These are phyloP conservation scores for Myxozyma sirexii DNA, from an alignment of 805 yeast species.

Conservation along the genomic window DNA sequence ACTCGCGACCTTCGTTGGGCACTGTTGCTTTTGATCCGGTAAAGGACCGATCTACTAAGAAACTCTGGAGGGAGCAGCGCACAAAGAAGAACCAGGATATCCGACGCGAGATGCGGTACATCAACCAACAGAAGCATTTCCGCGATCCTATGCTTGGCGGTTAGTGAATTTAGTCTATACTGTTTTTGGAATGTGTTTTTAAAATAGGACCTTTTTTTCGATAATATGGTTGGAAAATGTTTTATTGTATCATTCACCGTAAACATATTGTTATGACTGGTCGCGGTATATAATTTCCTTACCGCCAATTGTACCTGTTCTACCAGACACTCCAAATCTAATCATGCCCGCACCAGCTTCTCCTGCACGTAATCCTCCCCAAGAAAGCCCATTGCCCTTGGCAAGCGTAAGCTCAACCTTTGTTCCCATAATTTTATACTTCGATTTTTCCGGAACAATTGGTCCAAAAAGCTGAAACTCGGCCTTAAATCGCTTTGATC, in stretches of 20 bases:
- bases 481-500: conserved; percentile 32
- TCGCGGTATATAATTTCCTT: conserved; percentile 32
- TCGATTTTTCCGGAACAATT: conserved; percentile 35
- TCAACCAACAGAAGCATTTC: conserved; percentile 83
- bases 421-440: conserved; percentile 35
- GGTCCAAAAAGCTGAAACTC: conserved; percentile 34
- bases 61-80: conserved; percentile 64
- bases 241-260: not conserved
- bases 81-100: conserved; percentile 49
- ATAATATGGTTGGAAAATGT: not conserved
- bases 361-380: conserved; percentile 37
- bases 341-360: conserved; percentile 38
- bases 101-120: conserved; percentile 61
- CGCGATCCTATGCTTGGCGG: conserved; percentile 66
- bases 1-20: conserved; percentile 11
- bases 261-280: conserved; percentile 19
- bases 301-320: conserved; percentile 38
- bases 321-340: conserved; percentile 36
- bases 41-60: conserved; percentile 50
- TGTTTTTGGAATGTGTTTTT: not conserved
- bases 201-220: not conserved
- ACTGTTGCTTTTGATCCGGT: conserved; percentile 40
- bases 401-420: conserved; percentile 35
- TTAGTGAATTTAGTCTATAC: not conserved
- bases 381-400: conserved; percentile 34